Evolutionary conservation across 1,284 basidiomycete genomes (phyloP).

Genomic region (Apiotrichum brassicae): DNA sequence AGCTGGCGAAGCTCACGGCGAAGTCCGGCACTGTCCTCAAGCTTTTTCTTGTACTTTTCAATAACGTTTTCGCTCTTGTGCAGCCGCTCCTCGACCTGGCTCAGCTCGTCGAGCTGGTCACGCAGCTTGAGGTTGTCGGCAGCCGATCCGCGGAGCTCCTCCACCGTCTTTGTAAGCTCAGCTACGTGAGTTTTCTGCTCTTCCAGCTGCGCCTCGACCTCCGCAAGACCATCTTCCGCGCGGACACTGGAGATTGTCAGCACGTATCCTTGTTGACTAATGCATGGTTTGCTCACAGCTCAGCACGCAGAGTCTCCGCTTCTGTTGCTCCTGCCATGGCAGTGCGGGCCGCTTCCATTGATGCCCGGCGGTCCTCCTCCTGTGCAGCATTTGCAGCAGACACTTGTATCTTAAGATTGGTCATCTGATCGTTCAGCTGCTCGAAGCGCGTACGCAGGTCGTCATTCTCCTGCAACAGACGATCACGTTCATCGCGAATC

Average conservation of each 20-base stretch:
- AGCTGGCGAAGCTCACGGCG: slow-evolving; percentile 75
- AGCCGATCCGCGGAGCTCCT: slow-evolving; percentile 72
- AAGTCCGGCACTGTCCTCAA: slow-evolving; percentile 86
- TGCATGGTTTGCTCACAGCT: slow-evolving; percentile 54
- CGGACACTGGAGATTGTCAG: slow-evolving; percentile 48
- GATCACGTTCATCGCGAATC: slow-evolving; percentile 31
- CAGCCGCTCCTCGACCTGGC: slow-evolving; percentile 80
- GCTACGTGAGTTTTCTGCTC: slow-evolving; percentile 62
- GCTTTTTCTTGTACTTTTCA: slow-evolving; percentile 98
- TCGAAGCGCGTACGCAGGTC: slow-evolving; percentile 33
- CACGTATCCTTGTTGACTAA: slow-evolving; percentile 46
- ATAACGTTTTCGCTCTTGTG: slow-evolving; percentile 95
- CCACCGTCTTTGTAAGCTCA: slow-evolving; percentile 66
- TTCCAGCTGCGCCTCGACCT: slow-evolving; percentile 70
- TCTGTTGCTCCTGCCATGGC: slow-evolving; percentile 47
- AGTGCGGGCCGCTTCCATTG: slow-evolving; percentile 4
- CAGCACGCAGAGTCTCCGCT: slow-evolving; percentile 67
- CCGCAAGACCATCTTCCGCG: slow-evolving; percentile 73
- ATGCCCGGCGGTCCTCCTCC: slow-evolving; percentile 9
- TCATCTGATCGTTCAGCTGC: slow-evolving; percentile 38
- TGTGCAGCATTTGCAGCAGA: slow-evolving; percentile 9
- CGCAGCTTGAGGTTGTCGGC: slow-evolving; percentile 72
- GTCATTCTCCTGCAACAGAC: slow-evolving; percentile 36
- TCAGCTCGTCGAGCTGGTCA: slow-evolving; percentile 92
- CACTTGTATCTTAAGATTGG: slow-evolving; percentile 28